Percentiles rank a stretch among this genome's conserved stretches.
These are phyloP conservation scores for Dunaliella primolecta DNA, from an alignment of 139 green algal species.

Conservation along the genomic window DNA sequence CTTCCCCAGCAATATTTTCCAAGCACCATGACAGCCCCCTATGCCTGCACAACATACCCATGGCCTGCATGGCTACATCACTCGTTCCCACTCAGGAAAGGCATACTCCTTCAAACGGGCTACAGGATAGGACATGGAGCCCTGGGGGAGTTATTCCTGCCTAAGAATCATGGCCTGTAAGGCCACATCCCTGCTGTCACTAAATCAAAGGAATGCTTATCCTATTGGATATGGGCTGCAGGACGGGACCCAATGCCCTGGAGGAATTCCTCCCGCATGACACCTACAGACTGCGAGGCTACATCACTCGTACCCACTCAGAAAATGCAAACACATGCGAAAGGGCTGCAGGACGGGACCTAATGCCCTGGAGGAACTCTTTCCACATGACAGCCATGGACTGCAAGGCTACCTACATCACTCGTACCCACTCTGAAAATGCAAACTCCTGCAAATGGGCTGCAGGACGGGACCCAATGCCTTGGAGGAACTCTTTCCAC, in stretches of 20 bases:
- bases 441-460: no score
- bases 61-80: slow-evolving; percentile 23
- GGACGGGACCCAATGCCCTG: slow-evolving; percentile 12
- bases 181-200: no score
- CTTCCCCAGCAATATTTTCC: no score
- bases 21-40: no score
- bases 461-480: slow-evolving; percentile 27
- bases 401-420: slow-evolving; percentile 32
- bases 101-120: no score
- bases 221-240: no score
- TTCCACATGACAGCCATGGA: not conserved
- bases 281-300: slow-evolving; percentile 15
- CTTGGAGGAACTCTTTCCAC: slow-evolving; percentile 18
- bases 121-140: slow-evolving; percentile 22
- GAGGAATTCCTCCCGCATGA: slow-evolving; percentile 20
- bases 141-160: slow-evolving; percentile 16
- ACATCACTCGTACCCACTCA: no score
- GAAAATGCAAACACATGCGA: no score
- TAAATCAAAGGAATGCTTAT: no score
- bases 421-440: no score
- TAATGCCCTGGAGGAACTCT: slow-evolving; percentile 18
- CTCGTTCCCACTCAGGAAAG: no score
- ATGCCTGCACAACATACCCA: not conserved
- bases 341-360: slow-evolving; percentile 33
- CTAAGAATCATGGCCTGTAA: slow-evolving; percentile 1